These are phyloP conservation scores for Spergularia marina DNA, from an alignment of 148 eudicot species.

Conservation along the genomic window DNA sequence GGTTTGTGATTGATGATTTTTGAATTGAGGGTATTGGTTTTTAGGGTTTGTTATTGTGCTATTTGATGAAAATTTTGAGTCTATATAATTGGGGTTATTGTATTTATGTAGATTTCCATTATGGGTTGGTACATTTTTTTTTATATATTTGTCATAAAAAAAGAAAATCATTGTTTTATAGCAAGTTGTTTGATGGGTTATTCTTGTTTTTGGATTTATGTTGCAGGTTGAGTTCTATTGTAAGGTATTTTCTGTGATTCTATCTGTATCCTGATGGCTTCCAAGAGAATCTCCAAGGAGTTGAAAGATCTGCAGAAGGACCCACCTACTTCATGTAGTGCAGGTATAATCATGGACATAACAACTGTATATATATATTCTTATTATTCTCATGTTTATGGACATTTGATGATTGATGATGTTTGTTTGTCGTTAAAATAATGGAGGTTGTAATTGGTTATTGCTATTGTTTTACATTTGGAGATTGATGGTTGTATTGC, in stretches of 20 bases:
- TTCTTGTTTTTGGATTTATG: neutral
- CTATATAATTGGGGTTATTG: neutral
- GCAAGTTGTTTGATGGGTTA: neutral
- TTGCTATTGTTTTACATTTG: neutral
- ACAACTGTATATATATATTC: neutral
- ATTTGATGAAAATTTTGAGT: conserved; percentile 2
- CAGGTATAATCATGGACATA: conserved; percentile 17
- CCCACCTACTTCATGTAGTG: conserved; percentile 40
- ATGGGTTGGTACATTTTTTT: neutral
- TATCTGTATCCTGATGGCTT: conserved; percentile 23
- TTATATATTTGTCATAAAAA: neutral
- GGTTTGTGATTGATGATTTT: no score
- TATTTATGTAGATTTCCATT: neutral
- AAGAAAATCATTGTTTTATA: neutral
- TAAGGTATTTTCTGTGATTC: neutral
- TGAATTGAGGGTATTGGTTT: neutral
- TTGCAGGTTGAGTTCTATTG: neutral
- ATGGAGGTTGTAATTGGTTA: neutral
- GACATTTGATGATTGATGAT: neutral
- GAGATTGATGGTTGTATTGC: neutral
- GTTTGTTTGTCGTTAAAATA: neutral
- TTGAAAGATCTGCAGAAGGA: conserved; percentile 39
- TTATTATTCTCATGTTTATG: neutral
- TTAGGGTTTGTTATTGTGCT: neutral
- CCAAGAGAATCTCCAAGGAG: conserved; percentile 34